Base-by-base conservation (phyloP, 73 alveolate genomes). In the Diophrys sp. region DNA sequence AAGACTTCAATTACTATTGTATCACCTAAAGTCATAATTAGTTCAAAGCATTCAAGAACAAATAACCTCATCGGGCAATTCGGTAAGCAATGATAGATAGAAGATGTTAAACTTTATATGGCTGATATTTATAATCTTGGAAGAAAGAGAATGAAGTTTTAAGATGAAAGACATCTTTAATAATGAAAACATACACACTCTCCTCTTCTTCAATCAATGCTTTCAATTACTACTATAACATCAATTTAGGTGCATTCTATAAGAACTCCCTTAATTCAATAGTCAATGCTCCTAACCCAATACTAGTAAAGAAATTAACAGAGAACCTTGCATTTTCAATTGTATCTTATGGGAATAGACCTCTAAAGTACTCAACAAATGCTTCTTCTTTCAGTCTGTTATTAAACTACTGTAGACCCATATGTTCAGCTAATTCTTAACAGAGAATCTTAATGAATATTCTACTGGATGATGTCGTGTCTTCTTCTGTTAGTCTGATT, bases 251-350 rank as follows among this genome's bases (percentile, higher is more conserved):
- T 0, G 93, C 95, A 83, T 91, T 92, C 75, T 92, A 82, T 75
- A 92, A 78, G 78, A 80, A 89, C 18, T 92, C 93, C 89, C 99
- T 95, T 69, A 95, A 84, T 44, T 91, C 98, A 80, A 95, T 99
- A 23, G 99, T 98, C 54, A 98, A 90, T 33, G 90, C 93, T 5
- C 99, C 99, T 28, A 97, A 84, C 8, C 99, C 99, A 78, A 98
- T 97, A 30, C 99, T 92, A 23, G 99, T 96, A 89, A 96, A 98
- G 94, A 95, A 98, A 90, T 97, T 98, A 80, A 97, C 96, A 44
- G 98, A 90, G 89, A 98, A 98, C 80, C 99, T 90, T 56, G 99
- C 96, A 89, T 96, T 93, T 85, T 93, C 91, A 0, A 99, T 99
- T 70, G 94, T 91, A 80, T 97, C 99, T 81, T 87, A 80, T 28